Conservation (phyloP, 2,329 filamentous ascomycete species). For the Canariomyces notabilis region DNA sequence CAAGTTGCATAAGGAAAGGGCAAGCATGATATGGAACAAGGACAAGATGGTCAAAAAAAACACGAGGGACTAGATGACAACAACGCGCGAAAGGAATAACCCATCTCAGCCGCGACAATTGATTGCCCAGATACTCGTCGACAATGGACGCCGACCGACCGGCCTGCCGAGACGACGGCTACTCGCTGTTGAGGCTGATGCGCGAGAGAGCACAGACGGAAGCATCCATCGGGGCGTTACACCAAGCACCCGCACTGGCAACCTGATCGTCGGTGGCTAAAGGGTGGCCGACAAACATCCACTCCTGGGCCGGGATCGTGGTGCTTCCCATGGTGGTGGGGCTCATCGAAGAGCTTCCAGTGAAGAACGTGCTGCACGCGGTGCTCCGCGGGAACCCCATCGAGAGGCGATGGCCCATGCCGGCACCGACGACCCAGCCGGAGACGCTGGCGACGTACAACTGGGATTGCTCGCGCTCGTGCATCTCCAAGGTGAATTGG, state of each 20-base stretch:
- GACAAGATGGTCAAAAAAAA: neutral
- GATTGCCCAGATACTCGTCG: neutral
- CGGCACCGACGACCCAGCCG: constrained; percentile 15
- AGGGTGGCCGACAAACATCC: neutral
- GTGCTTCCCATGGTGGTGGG: constrained; percentile 11
- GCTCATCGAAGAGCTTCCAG: constrained; percentile 3
- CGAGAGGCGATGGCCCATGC: constrained; percentile 3
- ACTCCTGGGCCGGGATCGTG: constrained; percentile 4
- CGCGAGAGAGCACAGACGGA: neutral
- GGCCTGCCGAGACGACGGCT: neutral
- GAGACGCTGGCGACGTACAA: constrained; percentile 4
- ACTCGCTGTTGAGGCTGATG: constrained; percentile 4
- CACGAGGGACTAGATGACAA: neutral
- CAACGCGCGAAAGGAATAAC: neutral
- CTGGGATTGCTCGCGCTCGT: constrained; percentile 10
- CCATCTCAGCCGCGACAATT: neutral
- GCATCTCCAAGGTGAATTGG: constrained; percentile 4
- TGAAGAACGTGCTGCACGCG: neutral
- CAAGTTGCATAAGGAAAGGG: too few relatives aligned
- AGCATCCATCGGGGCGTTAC: neutral
- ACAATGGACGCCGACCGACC: neutral
- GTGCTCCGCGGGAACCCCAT: neutral
- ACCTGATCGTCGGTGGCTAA: constrained; percentile 4
- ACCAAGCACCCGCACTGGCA: constrained; percentile 11
- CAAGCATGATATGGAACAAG: too few relatives aligned